A percentile compares a stretch with the other conserved stretches of the same genome.
Conservation (phyloP, 371 early-diverging fungal genomes). For the Apophysomyces sp. region DNA sequence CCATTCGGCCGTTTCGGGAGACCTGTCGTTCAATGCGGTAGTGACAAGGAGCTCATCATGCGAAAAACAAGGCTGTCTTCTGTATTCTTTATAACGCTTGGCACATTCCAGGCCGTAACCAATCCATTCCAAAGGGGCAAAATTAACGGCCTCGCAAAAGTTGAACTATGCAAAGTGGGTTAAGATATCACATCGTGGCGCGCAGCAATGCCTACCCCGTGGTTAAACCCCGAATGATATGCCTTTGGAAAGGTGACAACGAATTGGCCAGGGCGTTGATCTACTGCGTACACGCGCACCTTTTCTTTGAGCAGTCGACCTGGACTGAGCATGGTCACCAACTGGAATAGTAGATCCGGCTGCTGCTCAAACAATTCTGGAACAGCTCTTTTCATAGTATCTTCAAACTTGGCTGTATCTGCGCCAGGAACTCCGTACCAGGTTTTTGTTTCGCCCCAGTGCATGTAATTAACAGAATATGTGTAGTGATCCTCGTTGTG, state of each 20-base stretch:
- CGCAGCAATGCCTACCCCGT: slow-evolving; percentile 69
- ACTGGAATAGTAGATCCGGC: slow-evolving; percentile 91
- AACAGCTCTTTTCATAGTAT: slow-evolving; percentile 73
- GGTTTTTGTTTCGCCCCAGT: slow-evolving; percentile 95
- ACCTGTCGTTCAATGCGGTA: slow-evolving; percentile 47
- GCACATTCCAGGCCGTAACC: slow-evolving; percentile 80
- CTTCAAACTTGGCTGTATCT: slow-evolving; percentile 82
- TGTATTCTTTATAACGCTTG: slow-evolving; percentile 74
- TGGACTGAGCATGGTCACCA: slow-evolving; percentile 91
- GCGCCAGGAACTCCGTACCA: slow-evolving; percentile 96
- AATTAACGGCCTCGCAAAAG: slow-evolving; percentile 96
- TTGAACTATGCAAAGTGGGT: slow-evolving; percentile 62
- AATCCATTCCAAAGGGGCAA: slow-evolving; percentile 92
- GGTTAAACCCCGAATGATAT: slow-evolving; percentile 97
- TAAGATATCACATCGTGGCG: not conserved
- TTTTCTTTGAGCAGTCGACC: slow-evolving; percentile 67
- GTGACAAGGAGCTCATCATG: slow-evolving; percentile 88
- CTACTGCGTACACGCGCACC: slow-evolving; percentile 78
- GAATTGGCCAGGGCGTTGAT: slow-evolving; percentile 94
- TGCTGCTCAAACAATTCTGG: slow-evolving; percentile 90
- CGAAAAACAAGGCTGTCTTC: slow-evolving; percentile 87
- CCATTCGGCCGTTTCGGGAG: slow-evolving; percentile 51
- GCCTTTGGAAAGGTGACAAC: slow-evolving; percentile 94
- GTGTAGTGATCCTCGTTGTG: slow-evolving; percentile 97
- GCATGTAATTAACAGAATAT: slow-evolving; percentile 95